A percentile compares a stretch with the other conserved stretches of the same genome.
Conservation (phyloP, 106 monocot species). For the Gastrodia elata region DNA sequence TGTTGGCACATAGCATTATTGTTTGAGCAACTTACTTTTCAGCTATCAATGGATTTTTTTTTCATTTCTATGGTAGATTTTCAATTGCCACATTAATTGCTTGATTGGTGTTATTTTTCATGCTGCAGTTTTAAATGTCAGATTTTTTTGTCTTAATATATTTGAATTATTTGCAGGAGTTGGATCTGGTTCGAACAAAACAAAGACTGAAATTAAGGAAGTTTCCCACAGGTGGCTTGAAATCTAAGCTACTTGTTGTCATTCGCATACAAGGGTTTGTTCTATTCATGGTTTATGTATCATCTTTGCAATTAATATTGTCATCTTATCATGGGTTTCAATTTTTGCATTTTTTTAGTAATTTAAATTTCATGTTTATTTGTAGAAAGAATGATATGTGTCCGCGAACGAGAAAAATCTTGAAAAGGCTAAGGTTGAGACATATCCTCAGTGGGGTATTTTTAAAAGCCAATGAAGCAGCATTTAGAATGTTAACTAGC, state of each 20-base stretch:
- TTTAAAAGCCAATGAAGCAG: slow-evolving; percentile 50
- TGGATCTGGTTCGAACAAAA: slow-evolving; percentile 66
- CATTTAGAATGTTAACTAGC: slow-evolving; percentile 45
- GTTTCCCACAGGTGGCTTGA: slow-evolving; percentile 4
- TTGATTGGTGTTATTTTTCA: neutral
- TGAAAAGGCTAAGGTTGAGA: slow-evolving; percentile 53
- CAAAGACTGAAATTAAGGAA: slow-evolving; percentile 45
- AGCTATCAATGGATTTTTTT: neutral
- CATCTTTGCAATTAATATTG: neutral
- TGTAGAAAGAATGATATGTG: slow-evolving; percentile 65
- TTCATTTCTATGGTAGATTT: neutral
- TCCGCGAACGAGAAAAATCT: slow-evolving; percentile 47
- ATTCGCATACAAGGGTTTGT: slow-evolving; percentile 77
- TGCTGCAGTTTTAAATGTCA: neutral
- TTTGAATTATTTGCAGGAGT: slow-evolving; percentile 36
- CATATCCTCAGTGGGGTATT: slow-evolving; percentile 68
- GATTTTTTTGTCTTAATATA: neutral
- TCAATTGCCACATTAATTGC: neutral
- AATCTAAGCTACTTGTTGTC: slow-evolving; percentile 78
- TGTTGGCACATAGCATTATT: neutral
- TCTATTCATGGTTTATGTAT: neutral
- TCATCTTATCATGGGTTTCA: neutral
- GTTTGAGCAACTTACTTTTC: neutral
- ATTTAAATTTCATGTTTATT: neutral
- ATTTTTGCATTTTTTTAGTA: neutral